Evolutionary conservation across 202 grass and related monocot species (phyloP).

Genomic region (Panicum virgatum): DNA sequence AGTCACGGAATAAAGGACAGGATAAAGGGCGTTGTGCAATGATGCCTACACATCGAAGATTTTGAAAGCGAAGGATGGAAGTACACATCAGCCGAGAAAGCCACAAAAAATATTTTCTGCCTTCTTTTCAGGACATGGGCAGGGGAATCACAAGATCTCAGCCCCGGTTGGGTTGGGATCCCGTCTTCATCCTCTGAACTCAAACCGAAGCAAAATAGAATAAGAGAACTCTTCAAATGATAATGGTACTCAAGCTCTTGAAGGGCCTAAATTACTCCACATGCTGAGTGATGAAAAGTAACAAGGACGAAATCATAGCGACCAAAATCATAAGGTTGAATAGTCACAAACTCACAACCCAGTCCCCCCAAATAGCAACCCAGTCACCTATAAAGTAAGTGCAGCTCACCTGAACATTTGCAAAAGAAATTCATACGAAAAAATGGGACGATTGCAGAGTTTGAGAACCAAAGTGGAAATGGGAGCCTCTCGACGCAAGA

Average conservation of each 20-base stretch:
- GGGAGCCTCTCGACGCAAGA: not conserved
- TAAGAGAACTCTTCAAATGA: not conserved
- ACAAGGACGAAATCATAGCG: not conserved
- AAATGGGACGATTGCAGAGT: not conserved
- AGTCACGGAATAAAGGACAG: conserved; percentile 28
- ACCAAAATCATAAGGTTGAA: not conserved
- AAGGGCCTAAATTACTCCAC: conserved; percentile 12
- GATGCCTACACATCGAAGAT: conserved; percentile 16
- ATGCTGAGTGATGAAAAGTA: not conserved
- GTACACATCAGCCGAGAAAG: conserved; percentile 22
- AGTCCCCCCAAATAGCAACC: not conserved
- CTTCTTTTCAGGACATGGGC: conserved; percentile 27
- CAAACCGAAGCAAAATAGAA: conserved; percentile 18
- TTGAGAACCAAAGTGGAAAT: conserved; percentile 9
- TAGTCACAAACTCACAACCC: not conserved
- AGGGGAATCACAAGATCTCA: conserved; percentile 38
- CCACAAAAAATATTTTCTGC: not conserved
- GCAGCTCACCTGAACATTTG: not conserved
- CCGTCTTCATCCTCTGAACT: conserved; percentile 6
- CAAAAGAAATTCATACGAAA: not conserved
- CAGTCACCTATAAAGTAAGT: not conserved
- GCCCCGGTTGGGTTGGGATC: conserved; percentile 6
- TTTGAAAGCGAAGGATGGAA: conserved; percentile 43
- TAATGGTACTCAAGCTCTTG: not conserved
- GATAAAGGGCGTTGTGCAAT: not conserved